Evolutionary conservation across 2,329 filamentous ascomycete species (phyloP), one percentile per base, ranked within the genome.

Genomic region (Botryotinia globosa): DNA sequence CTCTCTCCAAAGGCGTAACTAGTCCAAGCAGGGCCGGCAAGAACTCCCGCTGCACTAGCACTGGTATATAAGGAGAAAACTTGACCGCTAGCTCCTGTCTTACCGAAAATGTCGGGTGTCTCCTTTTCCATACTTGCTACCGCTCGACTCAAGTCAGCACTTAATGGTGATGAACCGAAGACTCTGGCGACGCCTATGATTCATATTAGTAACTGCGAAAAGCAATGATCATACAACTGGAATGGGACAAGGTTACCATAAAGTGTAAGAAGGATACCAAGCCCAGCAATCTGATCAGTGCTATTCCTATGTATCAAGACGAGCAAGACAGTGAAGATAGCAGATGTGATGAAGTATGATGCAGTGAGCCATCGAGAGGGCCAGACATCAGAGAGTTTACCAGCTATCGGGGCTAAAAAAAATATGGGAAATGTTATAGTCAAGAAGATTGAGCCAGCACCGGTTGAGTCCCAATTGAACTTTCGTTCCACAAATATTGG

Each of bases 311-410:
- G 82, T 7, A 93, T 87, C 73, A 92, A 86, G 2, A 91, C 87
- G 16, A 94, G 82, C 58, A 90, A 86, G 8, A 91, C 85, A 12
- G 91, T 82, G 45, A 89, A 83, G 0, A 91, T 89, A 8, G 87
- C 80, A 0, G 85, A 82, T 20, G 86, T 75, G 1, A 88, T 77
- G 75, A 93, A 91, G 0, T 89, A 90, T 0, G 83, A 79, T 0
- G 88, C 83, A 0, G 89, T 85, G 22, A 88, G 86, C 82, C 89
- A 91, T 29, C 88, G 85, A 0, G 89, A 85, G 32, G 90, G 90
- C 75, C 88, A 87, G 32, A 80, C 79, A 76, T 86, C 84, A 4
- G 82, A 77, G 10, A 85, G 75, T 80, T 81, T 83, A 25, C 87
- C 89, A 5, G 88, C 85, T 1, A 89, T 69, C 0, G 90, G 90